A percentile compares a stretch with the other conserved stretches of the same genome.
Conservation (phyloP, 2,329 filamentous ascomycete species). For the Colletotrichum tabaci region DNA sequence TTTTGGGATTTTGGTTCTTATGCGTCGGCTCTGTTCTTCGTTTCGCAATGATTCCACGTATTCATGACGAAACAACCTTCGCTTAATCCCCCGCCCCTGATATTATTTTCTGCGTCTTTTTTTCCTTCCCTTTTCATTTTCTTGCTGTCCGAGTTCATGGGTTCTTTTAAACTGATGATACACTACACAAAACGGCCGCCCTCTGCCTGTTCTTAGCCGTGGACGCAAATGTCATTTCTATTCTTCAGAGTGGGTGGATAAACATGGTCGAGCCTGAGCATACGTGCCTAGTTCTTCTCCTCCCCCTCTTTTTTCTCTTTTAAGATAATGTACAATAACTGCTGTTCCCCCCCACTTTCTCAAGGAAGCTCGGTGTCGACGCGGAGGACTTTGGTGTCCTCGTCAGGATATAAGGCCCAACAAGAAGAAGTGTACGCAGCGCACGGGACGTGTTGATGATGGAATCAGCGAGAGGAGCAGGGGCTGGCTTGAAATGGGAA, state of each 20-base stretch:
- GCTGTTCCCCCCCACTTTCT: slow-evolving; percentile 6
- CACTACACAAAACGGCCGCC: slow-evolving; percentile 28
- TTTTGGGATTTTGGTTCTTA: slow-evolving; percentile 27
- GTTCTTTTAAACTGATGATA: slow-evolving; percentile 37
- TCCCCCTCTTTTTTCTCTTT: slow-evolving; percentile 14
- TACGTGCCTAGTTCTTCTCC: slow-evolving; percentile 20
- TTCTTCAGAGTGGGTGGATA: slow-evolving; percentile 31
- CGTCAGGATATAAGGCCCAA: slow-evolving; percentile 8
- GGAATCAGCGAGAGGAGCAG: slow-evolving; percentile 15
- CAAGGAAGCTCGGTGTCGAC: slow-evolving; percentile 8
- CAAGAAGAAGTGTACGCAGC: background rate
- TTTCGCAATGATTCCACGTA: slow-evolving; percentile 44
- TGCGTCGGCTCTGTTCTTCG: slow-evolving; percentile 30
- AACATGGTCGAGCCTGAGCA: slow-evolving; percentile 22
- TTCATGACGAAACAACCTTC: slow-evolving; percentile 42
- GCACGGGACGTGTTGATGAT: slow-evolving; percentile 32
- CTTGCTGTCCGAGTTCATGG: slow-evolving; percentile 5
- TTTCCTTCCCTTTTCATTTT: background rate
- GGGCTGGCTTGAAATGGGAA: slow-evolving; percentile 11
- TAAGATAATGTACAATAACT: slow-evolving; percentile 44
- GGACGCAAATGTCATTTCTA: slow-evolving; percentile 17
- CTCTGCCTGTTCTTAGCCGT: slow-evolving; percentile 22
- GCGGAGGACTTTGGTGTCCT: background rate
- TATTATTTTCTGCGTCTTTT: slow-evolving; percentile 13
- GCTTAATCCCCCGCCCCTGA: slow-evolving; percentile 22